Base-by-base conservation (phyloP, 345 rosid genomes). In the Acer negundo region DNA sequence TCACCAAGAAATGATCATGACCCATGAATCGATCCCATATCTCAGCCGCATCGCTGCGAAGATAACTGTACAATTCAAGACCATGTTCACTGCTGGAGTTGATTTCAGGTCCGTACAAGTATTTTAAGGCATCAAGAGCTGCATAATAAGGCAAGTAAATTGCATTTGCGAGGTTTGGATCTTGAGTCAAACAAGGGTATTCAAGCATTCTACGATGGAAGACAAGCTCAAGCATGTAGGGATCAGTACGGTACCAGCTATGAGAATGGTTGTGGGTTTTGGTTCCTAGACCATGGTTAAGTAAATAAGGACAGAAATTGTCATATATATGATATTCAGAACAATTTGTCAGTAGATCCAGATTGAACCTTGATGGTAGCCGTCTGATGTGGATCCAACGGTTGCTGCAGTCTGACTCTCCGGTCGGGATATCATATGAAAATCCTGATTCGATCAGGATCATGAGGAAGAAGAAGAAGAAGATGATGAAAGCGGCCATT, bases 301-400 rank as follows among this genome's bases (percentile, higher is more conserved):
- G 84, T 51, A 92, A 81, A 83, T 83, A 89, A 47, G 91, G 85
- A 68, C 99, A 96, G 80, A 94, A 90, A 67, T 89, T 78, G 22
- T 84, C 90, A 49, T 89, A 82, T 66, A 89, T 82, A 16, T 89
- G 89, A 84, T 92, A 93, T 35, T 72, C 82, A 28, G 94, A 90
- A 78, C 99, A 94, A 80, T 90, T 90, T 1, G 91, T 38, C 70
- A 94, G 97, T 24, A 96, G 98, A 82, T 91, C 97, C 66, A 89
- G 92, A 72, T 96, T 94, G 95, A 94, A 94, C 10, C 90, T 77
- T 2, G 90, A 74, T 3, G 99, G 98, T 23, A 96, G 86, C 67
- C 82, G 82, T 72, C 97, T 88, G 86, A 96, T 86, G 82, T 96
- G 85, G 93, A 96, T 96, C 99, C 98, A 87, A 62, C 97, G 94